Base-by-base conservation (phyloP, 306 rosid genomes). In the peach (Prunus persica) region DNA sequence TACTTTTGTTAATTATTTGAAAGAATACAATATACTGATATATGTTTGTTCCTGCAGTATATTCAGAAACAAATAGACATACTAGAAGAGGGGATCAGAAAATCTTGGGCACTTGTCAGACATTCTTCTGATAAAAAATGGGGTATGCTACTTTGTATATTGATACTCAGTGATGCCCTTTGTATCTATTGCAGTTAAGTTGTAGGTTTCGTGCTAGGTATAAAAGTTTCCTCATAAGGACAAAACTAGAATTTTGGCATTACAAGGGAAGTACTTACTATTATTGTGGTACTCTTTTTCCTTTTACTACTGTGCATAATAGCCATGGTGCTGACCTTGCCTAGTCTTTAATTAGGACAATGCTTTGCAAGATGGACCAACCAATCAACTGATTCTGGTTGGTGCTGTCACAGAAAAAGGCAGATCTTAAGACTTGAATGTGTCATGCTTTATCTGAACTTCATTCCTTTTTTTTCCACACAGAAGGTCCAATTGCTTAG, bases 21-120 rank as follows among this genome's bases (percentile, higher is more conserved):
- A 34, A 5, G 18, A 18, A 24, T 67, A 46, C 55, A 69, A n/a
- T 50, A 30, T 43, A n/a, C 34, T 72, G 52, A 41, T 14, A 32
- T 19, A 24, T 76, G 71, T 67, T 52, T 79, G 67, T 61, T 62
- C 41, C 57, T 80, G 91, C 86, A 87, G 91, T 87, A 80, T 77
- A 83, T 87, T 72, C 82, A 76, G 63, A 85, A 82, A 63, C 91
- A 87, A 64, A 80, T 83, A 34, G 79, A 76, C 65, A 27, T 62
- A 7, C 79, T 87, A 67, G 89, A 87, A 78, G 89, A 80, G 56
- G 79, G 87, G 27, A 85, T 85, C 71, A 76, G 82, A 77, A 83
- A 85, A 74, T 83, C 84, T 25, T 87, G 91, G 91, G 77, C 78
- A 13, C 79, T 45, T 67, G 77, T 78, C 15, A 69, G 85, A 65